Evolutionary conservation across 2,329 filamentous ascomycete species (phyloP).

Genomic region (Pyrenophora graminea): DNA sequence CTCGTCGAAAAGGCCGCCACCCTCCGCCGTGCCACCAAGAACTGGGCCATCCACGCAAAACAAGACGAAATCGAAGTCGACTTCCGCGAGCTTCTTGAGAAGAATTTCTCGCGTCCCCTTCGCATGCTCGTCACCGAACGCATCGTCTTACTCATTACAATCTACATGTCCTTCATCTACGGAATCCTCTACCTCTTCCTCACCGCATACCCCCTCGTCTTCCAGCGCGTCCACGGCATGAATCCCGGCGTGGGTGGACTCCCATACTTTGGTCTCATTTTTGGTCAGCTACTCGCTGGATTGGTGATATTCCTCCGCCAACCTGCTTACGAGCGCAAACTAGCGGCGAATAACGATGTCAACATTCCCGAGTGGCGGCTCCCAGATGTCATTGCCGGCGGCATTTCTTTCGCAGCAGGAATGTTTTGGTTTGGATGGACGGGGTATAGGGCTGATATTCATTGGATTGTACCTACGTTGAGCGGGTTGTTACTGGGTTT

Average conservation of each 20-base stretch:
- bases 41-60: conserved; percentile 66
- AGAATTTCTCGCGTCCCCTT: conserved; percentile 57
- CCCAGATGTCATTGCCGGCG: conserved; percentile 59
- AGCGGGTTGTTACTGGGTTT: conserved; percentile 61
- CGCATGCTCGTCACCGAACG: conserved; percentile 55
- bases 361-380: conserved; percentile 63
- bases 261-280: conserved; percentile 83
- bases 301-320: conserved; percentile 66
- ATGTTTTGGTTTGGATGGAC: conserved; percentile 50
- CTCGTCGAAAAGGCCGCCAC: conserved; percentile 61
- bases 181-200: conserved; percentile 83
- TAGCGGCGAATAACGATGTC: conserved; percentile 54
- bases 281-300: conserved; percentile 72
- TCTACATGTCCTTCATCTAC: conserved; percentile 52
- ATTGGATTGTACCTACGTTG: conserved; percentile 49
- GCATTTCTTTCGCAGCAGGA: conserved; percentile 49
- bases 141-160: conserved; percentile 49
- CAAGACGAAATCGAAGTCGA: conserved; percentile 59
- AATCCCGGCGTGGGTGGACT: conserved; percentile 72
- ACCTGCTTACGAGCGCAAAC: conserved; percentile 65
- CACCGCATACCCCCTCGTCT: conserved; percentile 82
- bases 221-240: conserved; percentile 72
- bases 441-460: conserved; percentile 50
- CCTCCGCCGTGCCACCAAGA: conserved; percentile 59
- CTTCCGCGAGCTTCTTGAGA: conserved; percentile 54